Evolutionary conservation across 257 asterid species (phyloP), one percentile per base, ranked within the genome.

Genomic region (Cinchona pubescens): DNA sequence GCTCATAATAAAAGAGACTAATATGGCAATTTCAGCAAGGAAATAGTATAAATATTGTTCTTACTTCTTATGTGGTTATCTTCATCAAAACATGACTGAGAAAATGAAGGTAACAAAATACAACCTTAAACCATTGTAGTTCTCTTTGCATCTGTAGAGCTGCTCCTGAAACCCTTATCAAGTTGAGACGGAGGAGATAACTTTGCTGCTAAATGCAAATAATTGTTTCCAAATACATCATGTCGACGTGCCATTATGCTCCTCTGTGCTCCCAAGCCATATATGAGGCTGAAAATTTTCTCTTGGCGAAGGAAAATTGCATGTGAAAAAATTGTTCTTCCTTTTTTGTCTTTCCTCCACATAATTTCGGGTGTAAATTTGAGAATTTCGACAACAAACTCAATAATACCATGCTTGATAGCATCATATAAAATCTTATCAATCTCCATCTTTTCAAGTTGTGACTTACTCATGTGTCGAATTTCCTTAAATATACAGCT

Each of bases 121-220:
- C 25, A 15, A 85, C 87, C 85, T 76, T 73, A 62, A 78, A 85
- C 89, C 89, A 83, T 48, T 76, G 43, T 8, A 80, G 55, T 79
- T 85, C 89, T 58, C 71, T 76, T 71, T 85, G 85, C 83, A 83
- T 80, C 58, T 80, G 82, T 29, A 82, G 82, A 56, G 87, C 84
- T 42, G 89, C 84, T 30, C 87, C 83, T 11, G 85, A 76, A 30
- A 76, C 77, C 29, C 56, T 59, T 16, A n/a, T 79, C 72, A 37
- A 69, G 48, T 34, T 77, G 71, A 18, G 69, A 8, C 5, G 65
- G 34, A 73, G 79, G 82, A 34, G 87, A 73, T 55, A 69, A n/a
- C 38, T 61, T 72, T 34, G 83, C 87, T 0, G 87, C 87, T 62
- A 80, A 82, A 74, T 82, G 89, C 67, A 85, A 42, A 34, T 76